Evolutionary conservation across 2,329 filamentous ascomycete genomes (phyloP), one percentile per base, ranked within the genome.

Genomic region (Scleromitrula shiraiana): DNA sequence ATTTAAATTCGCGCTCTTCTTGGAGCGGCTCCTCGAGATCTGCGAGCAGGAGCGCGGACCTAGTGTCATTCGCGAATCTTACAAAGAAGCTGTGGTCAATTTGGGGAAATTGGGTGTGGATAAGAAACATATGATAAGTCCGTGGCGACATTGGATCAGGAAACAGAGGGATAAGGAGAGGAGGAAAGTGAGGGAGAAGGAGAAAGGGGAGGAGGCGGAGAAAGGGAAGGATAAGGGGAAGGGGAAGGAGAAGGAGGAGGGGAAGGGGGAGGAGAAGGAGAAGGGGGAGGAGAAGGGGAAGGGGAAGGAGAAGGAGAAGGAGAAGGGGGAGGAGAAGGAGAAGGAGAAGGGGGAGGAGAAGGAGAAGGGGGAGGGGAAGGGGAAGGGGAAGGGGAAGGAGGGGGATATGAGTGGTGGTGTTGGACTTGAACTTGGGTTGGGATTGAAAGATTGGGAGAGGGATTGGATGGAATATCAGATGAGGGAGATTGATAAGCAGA

Each of bases 281-380:
- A 36, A 19, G 33, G 33, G 17, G 20, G 20, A 36, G 17, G 15
- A 3, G 5, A 36, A 9, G 33, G 9, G 14, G 7, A 4, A 20
- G 9, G 14, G 20, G 33, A 4, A 9, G 15, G 14, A 17, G 17
- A 14, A 36, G 33, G 0, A 36, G 17, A 1, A 20, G 33, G 9
- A 17, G 5, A 10, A 36, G 17, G 33, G 33, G 15, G 17, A 36
- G n/a, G 17, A 9, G 3, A 17, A 12, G 33, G 20, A 9, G 14
- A 15, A 17, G 9, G 5, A 19, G 33, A 36, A 20, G 9, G 1
- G 20, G 9, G 0, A 19, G 5, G 5, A 36, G 33, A 1, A 10
- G 33, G 3, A 36, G 33, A 15, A 20, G 33, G 17, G 15, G 33
- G 59, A 42, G 52, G 10, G 22, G 9, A 29, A 20, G 30, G 17